Base-by-base conservation (phyloP, 768 basidiomycete species). In the Lepiota brunneoincarnata region DNA sequence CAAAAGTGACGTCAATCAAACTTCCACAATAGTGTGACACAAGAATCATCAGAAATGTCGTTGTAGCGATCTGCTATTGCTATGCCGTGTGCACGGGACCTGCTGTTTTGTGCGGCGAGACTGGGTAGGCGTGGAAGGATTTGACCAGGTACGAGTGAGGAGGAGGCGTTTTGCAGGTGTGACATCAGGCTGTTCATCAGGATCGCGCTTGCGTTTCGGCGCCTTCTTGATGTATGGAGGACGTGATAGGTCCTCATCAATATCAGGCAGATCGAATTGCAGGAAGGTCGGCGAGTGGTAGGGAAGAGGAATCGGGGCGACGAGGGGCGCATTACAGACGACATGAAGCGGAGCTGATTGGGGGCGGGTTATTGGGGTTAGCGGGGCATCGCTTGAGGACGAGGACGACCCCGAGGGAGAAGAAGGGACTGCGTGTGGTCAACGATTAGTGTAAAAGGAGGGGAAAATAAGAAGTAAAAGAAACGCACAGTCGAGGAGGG, bases 271-370 rank as follows among this genome's bases (percentile, higher is more conserved):
- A 52, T 84, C 82, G 64, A 84, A 86, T 50, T 85, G 81, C 51
- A 87, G 80, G 65, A 86, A 86, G 0, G 79, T 80, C 23, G 86
- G 86, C 9, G 84, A 83, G 51, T 84, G 83, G 67, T 83, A 86
- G 1, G 86, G 86, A 35, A 87, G 78, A 0, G 86, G 86, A 21
- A 79, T 80, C 11, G 86, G 86, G 0, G 84, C 85, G 57, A 86
- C 69, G 51, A 87, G 73, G n/a, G 86, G 86, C 2, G 83, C 81
- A 57, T 83, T 78, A 71, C 83, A 86, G 18, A 85, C 74, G 68
- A 84, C 77, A 56, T 80, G 75, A 40, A 78, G 58, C 38, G 46
- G 45, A 12, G 47, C 21, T 7, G 42, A 48, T 21, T 42, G 28
- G 9, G 69, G 66, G 40, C 59, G 69, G 40, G 67, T 64, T 39